Evolutionary conservation across 2,329 filamentous ascomycete genomes (phyloP).

Genomic region (Aspergillaceae sp.): DNA sequence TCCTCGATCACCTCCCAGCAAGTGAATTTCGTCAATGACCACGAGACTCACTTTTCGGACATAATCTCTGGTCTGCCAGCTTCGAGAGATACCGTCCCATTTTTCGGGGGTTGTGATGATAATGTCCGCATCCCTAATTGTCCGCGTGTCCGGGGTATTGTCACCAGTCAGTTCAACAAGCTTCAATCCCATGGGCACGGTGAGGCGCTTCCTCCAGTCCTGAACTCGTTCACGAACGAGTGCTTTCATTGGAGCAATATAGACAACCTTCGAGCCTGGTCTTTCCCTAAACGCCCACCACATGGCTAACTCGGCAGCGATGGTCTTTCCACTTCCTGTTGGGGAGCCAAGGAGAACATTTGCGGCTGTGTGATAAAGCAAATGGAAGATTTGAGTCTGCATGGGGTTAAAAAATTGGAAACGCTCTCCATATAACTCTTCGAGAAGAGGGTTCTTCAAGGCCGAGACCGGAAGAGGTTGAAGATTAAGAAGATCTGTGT

Average conservation of each 20-base stretch:
- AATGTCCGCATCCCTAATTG: constrained; percentile 90
- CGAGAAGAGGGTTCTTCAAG: constrained; percentile 74
- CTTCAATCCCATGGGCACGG: constrained; percentile 73
- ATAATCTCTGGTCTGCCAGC: constrained; percentile 96
- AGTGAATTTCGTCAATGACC: constrained; percentile 96
- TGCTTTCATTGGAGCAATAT: constrained; percentile 99
- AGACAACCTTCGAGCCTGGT: constrained; percentile 93
- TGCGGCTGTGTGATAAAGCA: constrained; percentile 80
- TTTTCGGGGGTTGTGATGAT: constrained; percentile 99
- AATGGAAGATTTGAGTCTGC: constrained; percentile 98
- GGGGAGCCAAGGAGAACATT: constrained; percentile 94
- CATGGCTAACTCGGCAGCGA: constrained; percentile 93
- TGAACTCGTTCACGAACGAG: constrained; percentile 92
- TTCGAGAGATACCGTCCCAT: constrained; percentile 98
- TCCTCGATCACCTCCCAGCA: constrained; percentile 91
- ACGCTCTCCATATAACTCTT: constrained; percentile 77
- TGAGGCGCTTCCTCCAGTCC: constrained; percentile 81
- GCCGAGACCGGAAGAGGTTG: constrained; percentile 83
- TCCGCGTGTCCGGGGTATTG: constrained; percentile 93
- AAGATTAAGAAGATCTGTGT: constrained; percentile 85
- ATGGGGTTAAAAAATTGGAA: constrained; percentile 99
- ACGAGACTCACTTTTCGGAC: constrained; percentile 91
- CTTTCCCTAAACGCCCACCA: constrained; percentile 98
- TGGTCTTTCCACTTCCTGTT: constrained; percentile 94
- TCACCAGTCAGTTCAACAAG: constrained; percentile 94